A percentile compares a stretch with the other conserved stretches of the same genome.
phyloP scores from a whole-genome alignment of 2,329 filamentous ascomycete genomes.

The Shiraia sp. region DNA sequence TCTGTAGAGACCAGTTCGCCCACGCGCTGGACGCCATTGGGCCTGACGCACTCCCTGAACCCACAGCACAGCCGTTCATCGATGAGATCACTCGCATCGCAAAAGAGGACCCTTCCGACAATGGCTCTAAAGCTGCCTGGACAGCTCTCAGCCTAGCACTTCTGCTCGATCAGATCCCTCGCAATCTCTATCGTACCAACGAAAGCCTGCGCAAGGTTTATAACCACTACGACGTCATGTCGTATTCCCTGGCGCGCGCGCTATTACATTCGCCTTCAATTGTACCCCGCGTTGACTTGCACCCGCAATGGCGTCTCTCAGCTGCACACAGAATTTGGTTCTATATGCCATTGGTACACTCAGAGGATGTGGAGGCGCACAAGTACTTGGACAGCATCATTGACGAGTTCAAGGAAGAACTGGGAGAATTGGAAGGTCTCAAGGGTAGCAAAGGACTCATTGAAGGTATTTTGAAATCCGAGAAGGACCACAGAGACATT shows the following conservation, averaged over 20 bases:
- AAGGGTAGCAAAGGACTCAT: slow-evolving; percentile 33
- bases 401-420: slow-evolving; percentile 38
- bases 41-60: slow-evolving; percentile 38
- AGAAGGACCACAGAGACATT: slow-evolving; percentile 55
- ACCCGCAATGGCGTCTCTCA: slow-evolving; percentile 35
- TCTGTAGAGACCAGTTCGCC: slow-evolving; percentile 39
- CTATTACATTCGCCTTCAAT: slow-evolving; percentile 37
- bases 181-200: slow-evolving; percentile 62
- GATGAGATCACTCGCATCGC: slow-evolving; percentile 31
- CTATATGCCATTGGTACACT: slow-evolving; percentile 64
- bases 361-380: slow-evolving; percentile 56
- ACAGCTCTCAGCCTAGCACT: slow-evolving; percentile 57
- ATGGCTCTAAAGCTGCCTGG: slow-evolving; percentile 34
- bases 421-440: slow-evolving; percentile 32
- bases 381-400: slow-evolving; percentile 42
- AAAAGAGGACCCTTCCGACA: slow-evolving; percentile 13
- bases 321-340: slow-evolving; percentile 58
- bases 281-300: slow-evolving; percentile 30
- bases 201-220: slow-evolving; percentile 54
- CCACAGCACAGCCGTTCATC: slow-evolving; percentile 44
- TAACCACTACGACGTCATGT: slow-evolving; percentile 60
- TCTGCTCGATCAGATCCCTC: slow-evolving; percentile 65
- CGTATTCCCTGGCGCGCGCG: slow-evolving; percentile 48
- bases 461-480: slow-evolving; percentile 41
- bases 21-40: slow-evolving; percentile 44